Evolutionary conservation across 768 basidiomycete species (phyloP).

Genomic region (Boletus rubroflammeus): DNA sequence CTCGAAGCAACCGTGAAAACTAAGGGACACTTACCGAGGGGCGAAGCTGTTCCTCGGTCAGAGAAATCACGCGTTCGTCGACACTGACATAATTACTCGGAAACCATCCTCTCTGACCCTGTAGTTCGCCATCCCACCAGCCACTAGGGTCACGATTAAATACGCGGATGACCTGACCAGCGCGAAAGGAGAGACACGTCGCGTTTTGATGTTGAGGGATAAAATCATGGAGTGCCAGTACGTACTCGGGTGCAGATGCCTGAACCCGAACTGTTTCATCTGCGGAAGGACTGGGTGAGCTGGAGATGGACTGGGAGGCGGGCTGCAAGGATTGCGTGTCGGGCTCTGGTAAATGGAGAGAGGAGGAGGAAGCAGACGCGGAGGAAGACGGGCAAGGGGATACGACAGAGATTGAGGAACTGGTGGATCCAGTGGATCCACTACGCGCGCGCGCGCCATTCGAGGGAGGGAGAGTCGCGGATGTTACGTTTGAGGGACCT

Average conservation of each 20-base stretch:
- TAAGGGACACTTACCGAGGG: conserved; percentile 37
- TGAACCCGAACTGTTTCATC: conserved; percentile 49
- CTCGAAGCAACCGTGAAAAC: neutral
- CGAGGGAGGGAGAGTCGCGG: conserved; percentile 15
- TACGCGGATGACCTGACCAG: conserved; percentile 91
- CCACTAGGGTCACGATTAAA: conserved; percentile 82
- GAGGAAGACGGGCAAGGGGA: conserved; percentile 53
- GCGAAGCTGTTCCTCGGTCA: conserved; percentile 55
- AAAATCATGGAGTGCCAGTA: conserved; percentile 92
- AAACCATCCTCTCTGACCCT: conserved; percentile 92
- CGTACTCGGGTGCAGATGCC: conserved; percentile 56
- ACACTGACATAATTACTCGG: conserved; percentile 92
- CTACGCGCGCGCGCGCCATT: conserved; percentile 40
- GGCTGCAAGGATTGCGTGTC: conserved; percentile 29
- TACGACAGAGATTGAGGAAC: conserved; percentile 53
- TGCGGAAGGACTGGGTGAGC: conserved; percentile 39
- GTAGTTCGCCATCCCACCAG: conserved; percentile 98
- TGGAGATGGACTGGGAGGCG: conserved; percentile 21
- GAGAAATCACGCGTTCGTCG: conserved; percentile 47
- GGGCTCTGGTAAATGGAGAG: conserved; percentile 40
- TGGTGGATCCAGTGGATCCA: conserved; percentile 52
- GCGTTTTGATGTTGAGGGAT: conserved; percentile 62
- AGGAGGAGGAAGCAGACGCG: conserved; percentile 47
- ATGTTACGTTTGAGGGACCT: conserved; percentile 29
- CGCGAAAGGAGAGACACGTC: conserved; percentile 83